Evolutionary conservation across 352 stramenopile genomes (phyloP), one percentile per base, ranked within the genome.

Genomic region (Phytophthora pseudosyringae): DNA sequence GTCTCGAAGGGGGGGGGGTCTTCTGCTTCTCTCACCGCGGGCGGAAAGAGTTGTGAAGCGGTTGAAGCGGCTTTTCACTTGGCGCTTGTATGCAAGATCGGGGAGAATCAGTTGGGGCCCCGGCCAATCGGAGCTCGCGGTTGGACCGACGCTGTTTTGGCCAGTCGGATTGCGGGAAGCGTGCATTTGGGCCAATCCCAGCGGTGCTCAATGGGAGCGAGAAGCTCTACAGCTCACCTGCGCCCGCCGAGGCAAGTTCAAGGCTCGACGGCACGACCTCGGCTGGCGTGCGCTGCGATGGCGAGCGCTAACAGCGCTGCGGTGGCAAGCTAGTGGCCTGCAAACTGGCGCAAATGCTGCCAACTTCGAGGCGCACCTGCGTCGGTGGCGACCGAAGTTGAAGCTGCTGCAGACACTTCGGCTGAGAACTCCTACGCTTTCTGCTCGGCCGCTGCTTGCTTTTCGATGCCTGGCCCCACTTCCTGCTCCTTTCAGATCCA

Each of bases 31-130:
- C 21, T 21, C 21, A 21, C 1, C 21, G 21, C 21, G 21, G 49
- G 56, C 62, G 55, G 40, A 75, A 73, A 36, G 32, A 53, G 40
- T 65, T 64, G 50, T 78, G 70, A 67, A 45, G n/a, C 45, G 32
- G 58, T 73, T 70, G 64, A 68, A 74, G 64, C 33, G 25, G 47
- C 15, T 48, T 43, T 33, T 50, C 21, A 55, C 50, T 78, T 61
- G 52, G 4, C 8, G 0, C 52, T 67, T 72, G 65, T 64, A 72
- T 52, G 40, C 11, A 57, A 71, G 57, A 69, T 64, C 52, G 41
- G 45, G 49, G 49, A 66, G 67, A 68, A 74, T 69, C 58, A 62
- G 59, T 51, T 62, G 57, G 53, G 39, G 26, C 57, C 21, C 9
- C 11, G 15, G n/a, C 67, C 67, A 75, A 75, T 69, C 16, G 41